These are phyloP conservation scores for Nepenthes gracilis DNA, from an alignment of 148 eudicot species.

Conservation along the genomic window DNA sequence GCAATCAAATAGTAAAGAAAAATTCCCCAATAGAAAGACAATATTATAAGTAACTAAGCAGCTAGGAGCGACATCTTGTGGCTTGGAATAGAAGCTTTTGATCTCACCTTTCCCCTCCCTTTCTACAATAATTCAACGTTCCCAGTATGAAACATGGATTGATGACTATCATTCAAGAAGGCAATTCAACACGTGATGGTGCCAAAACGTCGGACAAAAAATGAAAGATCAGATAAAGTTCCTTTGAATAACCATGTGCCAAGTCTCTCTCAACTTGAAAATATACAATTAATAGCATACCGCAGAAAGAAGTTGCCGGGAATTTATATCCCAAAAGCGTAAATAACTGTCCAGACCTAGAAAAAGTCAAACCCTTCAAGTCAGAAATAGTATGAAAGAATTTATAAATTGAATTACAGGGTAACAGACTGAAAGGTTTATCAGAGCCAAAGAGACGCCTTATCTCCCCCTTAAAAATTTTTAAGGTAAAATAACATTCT, in stretches of 20 bases:
- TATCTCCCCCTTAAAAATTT: too few species aligned
- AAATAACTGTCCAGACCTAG: slow-evolving; percentile 85
- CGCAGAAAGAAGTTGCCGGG: slow-evolving; percentile 87
- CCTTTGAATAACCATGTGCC: background rate
- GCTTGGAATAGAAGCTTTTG: too few species aligned
- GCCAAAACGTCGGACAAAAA: background rate
- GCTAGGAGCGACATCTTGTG: too few species aligned
- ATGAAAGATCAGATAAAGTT: background rate
- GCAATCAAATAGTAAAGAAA: too few species aligned
- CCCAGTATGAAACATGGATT: too few species aligned
- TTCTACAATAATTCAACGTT: too few species aligned
- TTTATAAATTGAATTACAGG: background rate
- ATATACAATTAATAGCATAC: slow-evolving; percentile 32
- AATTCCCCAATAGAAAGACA: too few species aligned
- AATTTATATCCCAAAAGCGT: slow-evolving; percentile 84
- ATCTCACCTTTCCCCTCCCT: too few species aligned
- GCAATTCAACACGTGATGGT: too few species aligned
- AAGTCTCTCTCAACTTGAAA: background rate
- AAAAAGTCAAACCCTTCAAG: slow-evolving; percentile 3
- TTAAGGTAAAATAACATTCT: too few species aligned
- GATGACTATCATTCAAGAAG: too few species aligned
- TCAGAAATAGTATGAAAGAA: slow-evolving; percentile 4
- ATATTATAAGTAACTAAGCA: too few species aligned
- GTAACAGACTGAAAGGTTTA: background rate
- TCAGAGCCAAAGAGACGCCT: background rate